Evolutionary conservation across 148 eudicot species (phyloP).

Genomic region (Oxyria digyna): DNA sequence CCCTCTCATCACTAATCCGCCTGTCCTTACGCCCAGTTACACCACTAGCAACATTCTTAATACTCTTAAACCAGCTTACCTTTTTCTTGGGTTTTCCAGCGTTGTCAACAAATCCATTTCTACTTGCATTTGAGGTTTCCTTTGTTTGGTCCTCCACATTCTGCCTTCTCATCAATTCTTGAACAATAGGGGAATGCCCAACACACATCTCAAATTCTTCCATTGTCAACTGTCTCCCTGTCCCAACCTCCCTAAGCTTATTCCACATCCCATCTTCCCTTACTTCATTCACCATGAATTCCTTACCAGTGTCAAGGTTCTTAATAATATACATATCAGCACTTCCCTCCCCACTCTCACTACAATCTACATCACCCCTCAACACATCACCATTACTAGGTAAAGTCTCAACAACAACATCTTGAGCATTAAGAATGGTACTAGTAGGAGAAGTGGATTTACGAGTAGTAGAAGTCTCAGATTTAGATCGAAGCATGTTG

Average conservation of each 20-base stretch:
- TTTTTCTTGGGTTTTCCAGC: conserved; percentile 51
- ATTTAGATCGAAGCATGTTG: conserved; percentile 29
- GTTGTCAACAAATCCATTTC: conserved; percentile 40
- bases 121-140: conserved; percentile 1
- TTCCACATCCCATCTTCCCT: conserved; percentile 79
- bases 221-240: conserved; percentile 88
- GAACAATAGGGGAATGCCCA: conserved; percentile 93
- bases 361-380: not conserved
- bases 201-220: conserved; percentile 87
- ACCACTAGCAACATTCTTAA: conserved; percentile 58
- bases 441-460: conserved; percentile 7
- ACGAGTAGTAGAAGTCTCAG: conserved; percentile 14
- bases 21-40: conserved; percentile 60
- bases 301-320: conserved; percentile 81
- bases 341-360: conserved; percentile 1
- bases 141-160: conserved; percentile 57
- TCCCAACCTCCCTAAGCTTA: conserved; percentile 74
- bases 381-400: not conserved
- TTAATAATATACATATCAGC: conserved; percentile 53
- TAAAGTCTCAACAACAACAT: conserved; percentile 20
- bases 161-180: conserved; percentile 87
- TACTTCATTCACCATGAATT: conserved; percentile 89
- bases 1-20: conserved; percentile 27
- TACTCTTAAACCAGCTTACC: conserved; percentile 58
- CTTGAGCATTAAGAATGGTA: conserved; percentile 15